Conservation (phyloP, 495 filamentous ascomycete species). For the Talaromyces borbonicus region DNA sequence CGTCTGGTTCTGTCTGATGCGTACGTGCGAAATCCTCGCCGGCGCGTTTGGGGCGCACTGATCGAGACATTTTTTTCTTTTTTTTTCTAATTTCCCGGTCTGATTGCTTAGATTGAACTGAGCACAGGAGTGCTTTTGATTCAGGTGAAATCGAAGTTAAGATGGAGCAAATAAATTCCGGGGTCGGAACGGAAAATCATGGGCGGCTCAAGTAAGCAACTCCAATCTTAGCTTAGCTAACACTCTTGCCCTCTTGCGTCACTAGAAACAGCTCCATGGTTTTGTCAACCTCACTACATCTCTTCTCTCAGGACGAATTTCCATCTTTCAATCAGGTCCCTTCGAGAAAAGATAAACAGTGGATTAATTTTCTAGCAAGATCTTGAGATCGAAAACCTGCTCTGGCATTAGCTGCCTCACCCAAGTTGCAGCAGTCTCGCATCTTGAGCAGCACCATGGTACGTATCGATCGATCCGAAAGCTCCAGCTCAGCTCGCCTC, state of each 20-base stretch:
- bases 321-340: neutral
- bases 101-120: neutral
- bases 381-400: no score
- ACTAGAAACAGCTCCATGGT: slow-evolving; percentile 12
- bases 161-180: slow-evolving; percentile 12
- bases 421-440: no score
- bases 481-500: no score
- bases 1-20: slow-evolving; percentile 50
- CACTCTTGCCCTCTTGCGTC: slow-evolving; percentile 25
- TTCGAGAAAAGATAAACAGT: no score
- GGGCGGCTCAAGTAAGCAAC: slow-evolving; percentile 15
- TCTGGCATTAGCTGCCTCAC: no score
- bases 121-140: slow-evolving; percentile 15
- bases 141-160: slow-evolving; percentile 8
- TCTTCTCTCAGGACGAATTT: neutral
- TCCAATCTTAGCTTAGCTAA: neutral
- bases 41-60: slow-evolving; percentile 67
- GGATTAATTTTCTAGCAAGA: no score
- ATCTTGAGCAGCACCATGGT: slow-evolving; percentile 9
- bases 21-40: slow-evolving; percentile 69
- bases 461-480: no score
- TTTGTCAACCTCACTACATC: slow-evolving; percentile 2
- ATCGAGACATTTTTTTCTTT: slow-evolving; percentile 2
- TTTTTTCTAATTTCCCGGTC: neutral
- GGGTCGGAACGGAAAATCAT: slow-evolving; percentile 41